Base-by-base conservation (phyloP, 163 green algal species). In the Chlamydomonas reinhardtii region DNA sequence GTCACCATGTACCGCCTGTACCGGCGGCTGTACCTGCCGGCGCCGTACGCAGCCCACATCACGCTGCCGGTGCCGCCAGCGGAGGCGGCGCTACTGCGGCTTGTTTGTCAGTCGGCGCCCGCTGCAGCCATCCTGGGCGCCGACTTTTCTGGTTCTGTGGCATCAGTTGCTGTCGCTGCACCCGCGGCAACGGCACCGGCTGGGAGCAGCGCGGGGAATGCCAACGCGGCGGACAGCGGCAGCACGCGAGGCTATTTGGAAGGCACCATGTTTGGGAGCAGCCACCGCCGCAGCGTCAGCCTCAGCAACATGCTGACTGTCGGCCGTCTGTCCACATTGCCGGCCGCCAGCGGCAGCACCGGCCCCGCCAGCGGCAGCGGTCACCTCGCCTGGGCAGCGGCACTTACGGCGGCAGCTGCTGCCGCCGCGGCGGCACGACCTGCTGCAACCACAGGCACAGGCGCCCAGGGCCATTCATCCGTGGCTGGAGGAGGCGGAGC, bases 281-380 rank as follows among this genome's bases (percentile, higher is more conserved):
- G 29, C 64, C 29, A 31, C 34, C 79, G 79, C n/a, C 79, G 79
- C 24, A 85, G 79, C 34, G 27, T 85, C 32, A 85, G 79, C 68
- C 68, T 85, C 1, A 77, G 34, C 48, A 69, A 71, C 8, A 75
- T 75, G 69, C 17, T 48, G 64, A 29, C 8, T 29, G n/a, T 11
- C 29, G 64, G 24, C 64, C 15, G 27, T 4, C 64, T 56, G 1
- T 22, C 64, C 64, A n/a, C 24, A 4, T 22, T 66, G 61, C 24
- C 24, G 61, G 20, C 61, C 61, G 61, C 64, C 5, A 35, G 64
- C 64, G 29, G 64, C 64, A 35, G 64, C 64, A n/a, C 24, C 29
- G 64, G 64, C 64, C 20, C 43, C 29, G 73, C 15, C 48, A 66
- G 39, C 39, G 73, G 43, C 5, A 35, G 73, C 73, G n/a, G n/a